phyloP scores from a whole-genome alignment of 441 rosid species.

The Cnidoscolus chayamansa region DNA sequence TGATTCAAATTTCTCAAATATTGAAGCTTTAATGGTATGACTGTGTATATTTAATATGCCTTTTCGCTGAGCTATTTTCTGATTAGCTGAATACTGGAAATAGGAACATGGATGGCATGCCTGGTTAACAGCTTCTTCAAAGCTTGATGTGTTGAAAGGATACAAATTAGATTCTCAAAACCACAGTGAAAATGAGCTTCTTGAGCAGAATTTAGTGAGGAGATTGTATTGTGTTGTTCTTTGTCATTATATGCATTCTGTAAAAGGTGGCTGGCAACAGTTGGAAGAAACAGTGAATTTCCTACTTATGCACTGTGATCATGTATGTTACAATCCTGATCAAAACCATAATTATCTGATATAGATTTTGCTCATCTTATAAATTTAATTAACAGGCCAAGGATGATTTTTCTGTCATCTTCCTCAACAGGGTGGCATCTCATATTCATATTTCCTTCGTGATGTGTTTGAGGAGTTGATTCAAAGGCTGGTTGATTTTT shows the following conservation, averaged over 20 bases:
- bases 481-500: slow-evolving; percentile 69
- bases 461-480: slow-evolving; percentile 77
- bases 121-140: slow-evolving; percentile 69
- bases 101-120: slow-evolving; percentile 98
- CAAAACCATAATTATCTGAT: slow-evolving; percentile 5
- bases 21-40: slow-evolving; percentile 93
- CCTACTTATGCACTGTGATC: slow-evolving; percentile 62
- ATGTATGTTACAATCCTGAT: slow-evolving; percentile 48
- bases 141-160: slow-evolving; percentile 68
- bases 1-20: slow-evolving; percentile 86
- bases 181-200: slow-evolving; percentile 43
- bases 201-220: slow-evolving; percentile 72
- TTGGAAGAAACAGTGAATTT: slow-evolving; percentile 93
- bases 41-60: slow-evolving; percentile 16
- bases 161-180: slow-evolving; percentile 46
- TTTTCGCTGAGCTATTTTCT: slow-evolving; percentile 25
- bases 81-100: slow-evolving; percentile 26
- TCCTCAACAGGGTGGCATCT: slow-evolving; percentile 55
- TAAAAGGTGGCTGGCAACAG: slow-evolving; percentile 99
- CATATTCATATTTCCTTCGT: slow-evolving; percentile 59
- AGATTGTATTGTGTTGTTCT: slow-evolving; percentile 79
- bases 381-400: slow-evolving; percentile 5
- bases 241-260: slow-evolving; percentile 72
- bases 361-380: background rate
- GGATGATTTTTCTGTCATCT: slow-evolving; percentile 16